phyloP scores from a whole-genome alignment of 371 early-diverging fungal species.

The Mortierella sp. region DNA sequence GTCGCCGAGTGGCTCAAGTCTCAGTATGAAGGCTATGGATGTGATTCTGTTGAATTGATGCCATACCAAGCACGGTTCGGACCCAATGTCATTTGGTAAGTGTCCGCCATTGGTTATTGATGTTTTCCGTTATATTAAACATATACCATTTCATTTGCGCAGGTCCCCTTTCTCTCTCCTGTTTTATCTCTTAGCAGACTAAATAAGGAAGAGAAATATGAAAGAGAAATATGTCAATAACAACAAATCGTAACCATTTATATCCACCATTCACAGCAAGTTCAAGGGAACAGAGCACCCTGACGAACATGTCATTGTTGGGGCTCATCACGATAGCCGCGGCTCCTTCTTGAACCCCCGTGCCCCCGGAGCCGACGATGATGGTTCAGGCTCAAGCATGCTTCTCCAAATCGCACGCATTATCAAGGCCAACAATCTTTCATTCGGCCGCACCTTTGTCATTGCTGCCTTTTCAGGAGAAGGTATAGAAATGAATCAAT shows the following conservation, averaged over 20 bases:
- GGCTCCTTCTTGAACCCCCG: constrained; percentile 53
- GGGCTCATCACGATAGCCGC: constrained; percentile 58
- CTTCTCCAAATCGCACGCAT: constrained; percentile 43
- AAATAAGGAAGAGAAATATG: constrained; percentile 16
- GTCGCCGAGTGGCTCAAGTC: constrained; percentile 57
- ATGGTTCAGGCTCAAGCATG: constrained; percentile 57
- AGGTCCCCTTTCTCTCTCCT: background rate
- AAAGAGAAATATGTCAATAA: constrained; percentile 8
- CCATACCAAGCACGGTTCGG: constrained; percentile 40
- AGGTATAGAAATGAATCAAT: constrained; percentile 20
- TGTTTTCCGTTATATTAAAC: no score
- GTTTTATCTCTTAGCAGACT: constrained; percentile 5
- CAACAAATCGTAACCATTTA: background rate
- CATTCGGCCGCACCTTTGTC: constrained; percentile 51
- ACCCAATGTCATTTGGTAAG: constrained; percentile 60
- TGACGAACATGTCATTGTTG: constrained; percentile 56
- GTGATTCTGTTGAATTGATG: constrained; percentile 55
- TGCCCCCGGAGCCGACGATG: constrained; percentile 60
- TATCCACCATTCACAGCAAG: constrained; percentile 29
- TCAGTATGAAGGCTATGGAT: constrained; percentile 51
- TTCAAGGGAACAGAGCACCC: constrained; percentile 56
- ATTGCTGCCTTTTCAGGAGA: constrained; percentile 59
- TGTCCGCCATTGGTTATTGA: background rate
- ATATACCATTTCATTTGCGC: background rate
- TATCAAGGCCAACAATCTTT: constrained; percentile 42